phyloP scores from a whole-genome alignment of 192 early-diverging fungal species.

The Backusella liffmaniae region DNA sequence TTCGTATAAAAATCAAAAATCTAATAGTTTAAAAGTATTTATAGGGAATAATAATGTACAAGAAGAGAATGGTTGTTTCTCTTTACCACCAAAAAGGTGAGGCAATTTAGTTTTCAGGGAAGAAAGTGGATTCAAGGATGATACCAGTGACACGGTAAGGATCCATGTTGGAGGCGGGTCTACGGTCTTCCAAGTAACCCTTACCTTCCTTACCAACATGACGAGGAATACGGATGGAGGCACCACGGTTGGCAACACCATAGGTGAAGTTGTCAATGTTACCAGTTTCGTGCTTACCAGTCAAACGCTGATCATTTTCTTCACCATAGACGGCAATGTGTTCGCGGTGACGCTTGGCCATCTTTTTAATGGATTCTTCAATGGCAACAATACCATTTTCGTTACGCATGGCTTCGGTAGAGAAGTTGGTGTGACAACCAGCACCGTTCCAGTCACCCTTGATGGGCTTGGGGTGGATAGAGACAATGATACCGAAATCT shows the following conservation, averaged over 20 bases:
- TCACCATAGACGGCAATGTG: constrained; percentile 59
- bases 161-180: constrained; percentile 59
- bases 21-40: constrained; percentile 5
- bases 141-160: constrained; percentile 54
- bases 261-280: constrained; percentile 48
- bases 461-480: constrained; percentile 59
- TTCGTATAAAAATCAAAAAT: neutral
- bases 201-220: constrained; percentile 52
- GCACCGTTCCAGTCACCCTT: constrained; percentile 61
- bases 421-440: constrained; percentile 58
- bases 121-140: constrained; percentile 45
- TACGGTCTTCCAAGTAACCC: constrained; percentile 55
- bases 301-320: constrained; percentile 56
- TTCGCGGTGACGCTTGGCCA: constrained; percentile 38
- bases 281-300: constrained; percentile 55
- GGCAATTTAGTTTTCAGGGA: constrained; percentile 10
- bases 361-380: constrained; percentile 52
- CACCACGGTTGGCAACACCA: constrained; percentile 58
- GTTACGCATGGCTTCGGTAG: constrained; percentile 49
- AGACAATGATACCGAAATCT: constrained; percentile 55
- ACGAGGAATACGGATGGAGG: constrained; percentile 57
- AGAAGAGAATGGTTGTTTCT: neutral
- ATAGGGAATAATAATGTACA: constrained; percentile 9
- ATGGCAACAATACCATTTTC: constrained; percentile 50
- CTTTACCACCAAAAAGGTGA: neutral